Percentiles rank a stretch among this genome's conserved stretches.
These are phyloP conservation scores for Nymphaea thermarum DNA, from an alignment of 164 flowering plant species.

Conservation along the genomic window DNA sequence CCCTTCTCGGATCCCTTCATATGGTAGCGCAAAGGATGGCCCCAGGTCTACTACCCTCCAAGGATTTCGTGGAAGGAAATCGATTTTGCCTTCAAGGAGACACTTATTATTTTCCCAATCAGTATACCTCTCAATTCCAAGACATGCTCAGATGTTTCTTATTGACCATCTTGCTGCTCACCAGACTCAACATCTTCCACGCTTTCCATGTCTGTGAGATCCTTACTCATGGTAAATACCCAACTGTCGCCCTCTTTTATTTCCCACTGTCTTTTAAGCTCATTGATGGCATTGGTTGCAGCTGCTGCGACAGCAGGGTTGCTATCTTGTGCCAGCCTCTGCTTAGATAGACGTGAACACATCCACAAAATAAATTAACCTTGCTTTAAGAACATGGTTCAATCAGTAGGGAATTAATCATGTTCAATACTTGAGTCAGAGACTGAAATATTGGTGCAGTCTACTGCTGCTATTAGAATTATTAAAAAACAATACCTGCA, in stretches of 20 bases:
- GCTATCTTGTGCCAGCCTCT: constrained; percentile 92
- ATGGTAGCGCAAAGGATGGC: no score
- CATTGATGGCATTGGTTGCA: constrained; percentile 69
- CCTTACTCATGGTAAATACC: constrained; percentile 61
- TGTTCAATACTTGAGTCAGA: background rate
- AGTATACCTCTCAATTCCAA: no score
- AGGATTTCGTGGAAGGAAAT: no score
- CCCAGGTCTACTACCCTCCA: no score
- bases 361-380: background rate
- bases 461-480: background rate
- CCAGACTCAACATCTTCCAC: constrained; percentile 8
- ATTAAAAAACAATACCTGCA: constrained; percentile 38
- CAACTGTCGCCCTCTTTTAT: constrained; percentile 88
- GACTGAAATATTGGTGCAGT: background rate
- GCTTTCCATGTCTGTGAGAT: constrained; percentile 12
- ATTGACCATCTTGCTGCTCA: no score
- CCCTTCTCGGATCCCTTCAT: no score
- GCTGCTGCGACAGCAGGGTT: constrained; percentile 82
- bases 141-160: no score
- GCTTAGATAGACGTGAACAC: constrained; percentile 9
- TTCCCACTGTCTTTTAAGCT: constrained; percentile 86
- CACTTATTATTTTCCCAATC: no score
- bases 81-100: no score
- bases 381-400: background rate
- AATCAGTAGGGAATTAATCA: background rate